phyloP scores from a whole-genome alignment of 2,329 filamentous ascomycete genomes.

The Ceratocystis variospora region DNA sequence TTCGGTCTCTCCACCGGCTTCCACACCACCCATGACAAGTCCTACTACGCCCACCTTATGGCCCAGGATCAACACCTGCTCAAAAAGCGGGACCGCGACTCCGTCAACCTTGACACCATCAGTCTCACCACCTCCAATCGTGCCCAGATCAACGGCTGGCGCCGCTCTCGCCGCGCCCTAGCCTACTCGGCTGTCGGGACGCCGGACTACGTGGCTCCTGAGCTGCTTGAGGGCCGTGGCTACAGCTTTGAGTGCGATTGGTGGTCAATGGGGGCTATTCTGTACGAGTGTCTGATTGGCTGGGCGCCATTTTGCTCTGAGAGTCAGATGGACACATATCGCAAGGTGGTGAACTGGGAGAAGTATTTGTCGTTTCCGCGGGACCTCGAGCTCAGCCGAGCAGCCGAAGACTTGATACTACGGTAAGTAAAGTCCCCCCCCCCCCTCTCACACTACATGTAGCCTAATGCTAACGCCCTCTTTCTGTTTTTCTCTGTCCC shows the following conservation, averaged over 20 bases:
- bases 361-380: constrained; percentile 93
- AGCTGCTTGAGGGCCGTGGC: constrained; percentile 93
- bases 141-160: constrained; percentile 96
- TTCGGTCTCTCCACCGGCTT: constrained; percentile 96
- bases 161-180: constrained; percentile 86
- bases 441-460: not conserved
- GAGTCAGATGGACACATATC: constrained; percentile 92
- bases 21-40: constrained; percentile 94
- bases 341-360: constrained; percentile 98
- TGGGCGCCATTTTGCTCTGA: constrained; percentile 99
- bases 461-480: constrained; percentile 18
- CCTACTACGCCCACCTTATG: constrained; percentile 93
- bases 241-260: constrained; percentile 97
- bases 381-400: constrained; percentile 73
- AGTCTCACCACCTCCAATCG: constrained; percentile 96
- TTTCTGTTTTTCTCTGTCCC: not conserved
- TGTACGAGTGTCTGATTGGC: constrained; percentile 97
- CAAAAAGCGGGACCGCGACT: constrained; percentile 64
- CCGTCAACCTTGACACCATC: constrained; percentile 93
- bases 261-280: constrained; percentile 98
- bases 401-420: constrained; percentile 85
- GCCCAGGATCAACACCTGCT: constrained; percentile 56
- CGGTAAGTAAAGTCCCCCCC: constrained; percentile 43
- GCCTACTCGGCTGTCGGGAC: constrained; percentile 97
- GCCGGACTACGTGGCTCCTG: constrained; percentile 94